These are phyloP conservation scores for Stagonosporopsis cucurbitacearum DNA, from an alignment of 2,329 filamentous ascomycete species.

Conservation along the genomic window DNA sequence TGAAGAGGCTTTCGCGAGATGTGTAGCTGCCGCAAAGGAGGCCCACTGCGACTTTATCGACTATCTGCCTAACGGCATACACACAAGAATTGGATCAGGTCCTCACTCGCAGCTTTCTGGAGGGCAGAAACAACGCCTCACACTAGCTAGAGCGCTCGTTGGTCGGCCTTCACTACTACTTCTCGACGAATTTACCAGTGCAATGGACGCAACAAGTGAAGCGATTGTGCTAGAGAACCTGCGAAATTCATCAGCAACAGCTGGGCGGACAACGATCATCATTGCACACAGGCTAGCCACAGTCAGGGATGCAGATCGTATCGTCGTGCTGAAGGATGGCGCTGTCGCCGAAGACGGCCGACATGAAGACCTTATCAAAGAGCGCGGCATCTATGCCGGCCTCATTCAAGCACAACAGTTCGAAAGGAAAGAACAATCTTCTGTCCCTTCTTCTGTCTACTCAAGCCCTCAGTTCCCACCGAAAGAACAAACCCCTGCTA, in stretches of 20 bases:
- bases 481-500: conserved; percentile 19
- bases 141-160: conserved; percentile 46
- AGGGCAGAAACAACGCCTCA: conserved; percentile 49
- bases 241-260: conserved; percentile 34
- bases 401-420: conserved; percentile 47
- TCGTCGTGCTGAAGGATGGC: conserved; percentile 47
- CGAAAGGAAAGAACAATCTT: conserved; percentile 35
- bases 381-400: conserved; percentile 40
- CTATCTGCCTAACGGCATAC: conserved; percentile 43
- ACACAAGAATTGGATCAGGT: conserved; percentile 43
- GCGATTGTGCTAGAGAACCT: conserved; percentile 43
- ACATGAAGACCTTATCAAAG: conserved; percentile 39
- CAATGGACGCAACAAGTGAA: conserved; percentile 41
- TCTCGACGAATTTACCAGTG: conserved; percentile 48
- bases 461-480: conserved; percentile 22
- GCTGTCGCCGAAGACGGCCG: conserved; percentile 39
- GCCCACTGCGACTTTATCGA: conserved; percentile 58
- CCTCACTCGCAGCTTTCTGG: conserved; percentile 46
- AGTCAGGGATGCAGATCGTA: conserved; percentile 46
- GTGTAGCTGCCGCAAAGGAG: conserved; percentile 58
- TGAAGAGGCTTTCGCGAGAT: conserved; percentile 53
- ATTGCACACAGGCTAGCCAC: conserved; percentile 48
- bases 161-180: conserved; percentile 43
- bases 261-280: conserved; percentile 45
- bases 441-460: conserved; percentile 30